Base-by-base conservation (phyloP, 495 filamentous ascomycete genomes). In the Xanthoparmelia taractica region DNA sequence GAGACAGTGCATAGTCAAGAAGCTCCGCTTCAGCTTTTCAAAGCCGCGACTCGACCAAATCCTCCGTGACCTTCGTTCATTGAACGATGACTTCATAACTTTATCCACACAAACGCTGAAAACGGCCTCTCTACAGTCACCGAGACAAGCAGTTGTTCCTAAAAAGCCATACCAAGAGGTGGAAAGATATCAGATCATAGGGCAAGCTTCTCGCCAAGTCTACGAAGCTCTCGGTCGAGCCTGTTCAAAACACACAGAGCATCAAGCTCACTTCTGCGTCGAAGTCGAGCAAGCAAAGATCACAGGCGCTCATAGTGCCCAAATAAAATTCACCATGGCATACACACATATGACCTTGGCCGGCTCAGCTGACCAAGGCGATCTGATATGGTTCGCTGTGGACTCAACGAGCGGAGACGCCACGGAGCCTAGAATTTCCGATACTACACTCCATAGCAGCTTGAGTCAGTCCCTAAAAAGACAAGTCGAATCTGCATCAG, bases 161-260 rank as follows among this genome's bases (percentile, higher is more conserved):
- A 11, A n/a, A 31, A 34, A 18, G 23, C 11, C 34, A 31, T 36
- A 25, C 11, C 7, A 33, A 34, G 60, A 64, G 36, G 36, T 71
- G 2, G 40, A 67, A 56, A 63, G 63, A 37, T 69, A 71, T 57
- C 43, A 47, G 27, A 36, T 64, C 15, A 67, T 76, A 18, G 69
- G 68, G 57, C 64, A 67, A 23, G 69, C 73, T 5, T 75, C 74
- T 1, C 57, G 60, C 11, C 66, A 71, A 54, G 69, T 78, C 7
- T 71, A 78, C 58, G 67, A 75, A 68, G 71, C 71, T 13, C 62
- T 77, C 31, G 66, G 62, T 20, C 64, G 58, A 59, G 70, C 73
- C 11, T 78, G 75, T 33, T 63, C 67, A 2, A 63, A 65, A 25
- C 76, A 75, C 59, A 60, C 60, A 2, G 65, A 69, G 40, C 76